Evolutionary conservation across 495 filamentous ascomycete genomes (phyloP).

Genomic region (Penicillium desertorum): DNA sequence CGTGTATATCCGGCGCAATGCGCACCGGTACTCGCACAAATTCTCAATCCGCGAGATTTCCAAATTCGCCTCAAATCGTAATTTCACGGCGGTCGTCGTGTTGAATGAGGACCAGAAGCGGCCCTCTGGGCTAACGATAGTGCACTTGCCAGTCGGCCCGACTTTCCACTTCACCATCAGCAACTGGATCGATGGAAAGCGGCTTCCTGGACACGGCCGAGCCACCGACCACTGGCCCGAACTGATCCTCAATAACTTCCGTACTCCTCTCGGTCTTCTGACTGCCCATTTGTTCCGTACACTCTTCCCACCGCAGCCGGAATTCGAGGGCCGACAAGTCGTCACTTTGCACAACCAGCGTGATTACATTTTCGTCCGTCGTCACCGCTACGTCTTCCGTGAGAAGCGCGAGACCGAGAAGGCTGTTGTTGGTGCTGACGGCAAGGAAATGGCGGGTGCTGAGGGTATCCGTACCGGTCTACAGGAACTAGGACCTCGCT

Average conservation of each 20-base stretch:
- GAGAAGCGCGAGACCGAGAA: slow-evolving; percentile 85
- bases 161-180: slow-evolving; percentile 84
- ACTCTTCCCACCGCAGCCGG: slow-evolving; percentile 79
- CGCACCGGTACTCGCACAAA: slow-evolving; percentile 76
- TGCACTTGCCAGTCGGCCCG: slow-evolving; percentile 80
- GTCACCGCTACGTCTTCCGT: slow-evolving; percentile 89
- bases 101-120: slow-evolving; percentile 83
- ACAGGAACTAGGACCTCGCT: slow-evolving; percentile 81
- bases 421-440: slow-evolving; percentile 77
- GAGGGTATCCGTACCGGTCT: slow-evolving; percentile 80
- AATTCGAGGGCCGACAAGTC: slow-evolving; percentile 80
- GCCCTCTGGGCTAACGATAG: slow-evolving; percentile 71
- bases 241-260: slow-evolving; percentile 92
- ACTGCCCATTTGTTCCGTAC: slow-evolving; percentile 81
- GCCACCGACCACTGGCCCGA: slow-evolving; percentile 89
- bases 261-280: slow-evolving; percentile 87
- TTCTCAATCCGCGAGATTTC: slow-evolving; percentile 89
- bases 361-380: slow-evolving; percentile 90
- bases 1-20: slow-evolving; percentile 79
- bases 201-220: slow-evolving; percentile 82
- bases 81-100: slow-evolving; percentile 77
- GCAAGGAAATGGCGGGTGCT: slow-evolving; percentile 79
- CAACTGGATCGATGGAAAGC: slow-evolving; percentile 83
- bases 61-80: slow-evolving; percentile 75
- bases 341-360: slow-evolving; percentile 93